These are phyloP conservation scores for Marchantia polymorpha DNA, from an alignment of 225 moss, liverwort and hornwort genomes.

Conservation along the genomic window DNA sequence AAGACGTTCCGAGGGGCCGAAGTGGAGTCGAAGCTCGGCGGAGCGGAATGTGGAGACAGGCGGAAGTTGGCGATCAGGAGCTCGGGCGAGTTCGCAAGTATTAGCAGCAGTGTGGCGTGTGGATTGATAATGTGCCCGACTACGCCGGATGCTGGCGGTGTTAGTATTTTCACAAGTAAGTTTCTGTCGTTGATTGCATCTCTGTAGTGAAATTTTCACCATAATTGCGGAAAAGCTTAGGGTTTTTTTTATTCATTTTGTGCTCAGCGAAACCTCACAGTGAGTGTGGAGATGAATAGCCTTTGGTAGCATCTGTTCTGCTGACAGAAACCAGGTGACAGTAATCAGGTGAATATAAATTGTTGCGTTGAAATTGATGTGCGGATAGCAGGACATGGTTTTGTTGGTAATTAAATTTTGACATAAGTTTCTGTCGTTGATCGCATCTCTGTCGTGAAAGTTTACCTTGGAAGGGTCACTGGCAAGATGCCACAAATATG, in stretches of 20 bases:
- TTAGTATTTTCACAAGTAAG: background rate
- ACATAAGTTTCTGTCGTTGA: background rate
- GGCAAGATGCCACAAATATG: too few relatives aligned
- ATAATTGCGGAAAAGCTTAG: background rate
- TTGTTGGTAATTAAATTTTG: background rate
- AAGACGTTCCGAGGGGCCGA: too few relatives aligned
- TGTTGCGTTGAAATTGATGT: background rate
- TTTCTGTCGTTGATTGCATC: too few relatives aligned
- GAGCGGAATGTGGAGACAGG: too few relatives aligned
- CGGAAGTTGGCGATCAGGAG: too few relatives aligned
- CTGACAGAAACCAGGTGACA: background rate
- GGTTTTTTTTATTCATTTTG: background rate
- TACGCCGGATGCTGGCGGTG: background rate
- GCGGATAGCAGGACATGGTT: background rate
- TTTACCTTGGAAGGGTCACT: too few relatives aligned
- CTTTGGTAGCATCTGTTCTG: background rate
- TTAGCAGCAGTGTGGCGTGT: too few relatives aligned
- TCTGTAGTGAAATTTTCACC: too few relatives aligned
- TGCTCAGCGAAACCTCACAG: background rate
- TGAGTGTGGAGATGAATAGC: too few relatives aligned
- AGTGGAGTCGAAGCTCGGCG: too few relatives aligned
- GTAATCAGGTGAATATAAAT: background rate
- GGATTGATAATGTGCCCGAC: background rate
- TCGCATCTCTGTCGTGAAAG: background rate
- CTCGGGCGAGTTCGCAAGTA: too few relatives aligned